phyloP scores from a whole-genome alignment of 768 basidiomycete species.

The Lentinula boryana region DNA sequence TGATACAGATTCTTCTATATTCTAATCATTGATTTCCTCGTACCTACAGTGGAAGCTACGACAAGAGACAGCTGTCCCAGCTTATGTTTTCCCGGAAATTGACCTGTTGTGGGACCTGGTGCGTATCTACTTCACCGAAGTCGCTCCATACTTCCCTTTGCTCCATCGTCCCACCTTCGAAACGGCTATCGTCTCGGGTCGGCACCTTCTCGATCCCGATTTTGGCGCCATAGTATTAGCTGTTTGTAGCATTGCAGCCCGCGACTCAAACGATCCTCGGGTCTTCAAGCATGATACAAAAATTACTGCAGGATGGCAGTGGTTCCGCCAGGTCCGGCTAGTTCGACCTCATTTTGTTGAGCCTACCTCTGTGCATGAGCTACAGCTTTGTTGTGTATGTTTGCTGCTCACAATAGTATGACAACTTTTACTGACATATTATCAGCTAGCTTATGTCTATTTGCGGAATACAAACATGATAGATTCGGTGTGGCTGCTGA shows the following conservation, averaged over 20 bases:
- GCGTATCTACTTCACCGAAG: slow-evolving; percentile 39
- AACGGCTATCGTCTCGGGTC: slow-evolving; percentile 19
- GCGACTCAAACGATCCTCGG: slow-evolving; percentile 36
- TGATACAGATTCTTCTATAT: not conserved
- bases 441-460: slow-evolving; percentile 12
- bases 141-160: slow-evolving; percentile 36
- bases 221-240: slow-evolving; percentile 42
- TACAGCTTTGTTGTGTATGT: slow-evolving; percentile 29
- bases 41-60: not conserved
- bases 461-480: slow-evolving; percentile 21
- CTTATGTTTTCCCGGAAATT: slow-evolving; percentile 20
- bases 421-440: slow-evolving; percentile 1
- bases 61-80: not conserved
- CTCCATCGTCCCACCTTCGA: slow-evolving; percentile 49
- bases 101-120: slow-evolving; percentile 36
- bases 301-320: slow-evolving; percentile 23
- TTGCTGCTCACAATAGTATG: slow-evolving; percentile 14
- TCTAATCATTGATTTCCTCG: not conserved
- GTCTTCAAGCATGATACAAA: slow-evolving; percentile 17
- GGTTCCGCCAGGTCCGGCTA: slow-evolving; percentile 30
- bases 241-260: slow-evolving; percentile 44
- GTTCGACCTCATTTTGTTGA: slow-evolving; percentile 25
- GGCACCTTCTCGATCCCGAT: not conserved
- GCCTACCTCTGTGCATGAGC: slow-evolving; percentile 27
- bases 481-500: slow-evolving; percentile 25